phyloP scores from a whole-genome alignment of 2,329 filamentous ascomycete genomes.

The Penicillium sp. region DNA sequence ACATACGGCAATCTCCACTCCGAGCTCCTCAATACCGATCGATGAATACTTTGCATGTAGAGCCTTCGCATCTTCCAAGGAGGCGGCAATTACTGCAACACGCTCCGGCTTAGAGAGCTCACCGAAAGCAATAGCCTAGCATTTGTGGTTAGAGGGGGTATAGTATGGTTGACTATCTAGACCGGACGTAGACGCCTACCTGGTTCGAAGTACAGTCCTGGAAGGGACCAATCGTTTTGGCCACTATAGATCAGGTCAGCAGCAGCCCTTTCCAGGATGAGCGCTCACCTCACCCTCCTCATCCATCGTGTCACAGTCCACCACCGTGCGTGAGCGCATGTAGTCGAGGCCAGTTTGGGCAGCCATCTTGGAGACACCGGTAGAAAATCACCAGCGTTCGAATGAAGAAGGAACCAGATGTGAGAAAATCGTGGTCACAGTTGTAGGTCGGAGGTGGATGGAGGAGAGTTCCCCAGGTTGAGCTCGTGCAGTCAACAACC shows the following conservation, averaged over 20 bases:
- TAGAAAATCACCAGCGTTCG: no score
- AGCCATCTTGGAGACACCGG: no score
- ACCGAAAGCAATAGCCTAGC: slow-evolving; percentile 49
- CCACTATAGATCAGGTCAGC: slow-evolving; percentile 35
- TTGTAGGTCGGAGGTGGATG: no score
- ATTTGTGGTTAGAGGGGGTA: no score
- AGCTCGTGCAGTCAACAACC: no score
- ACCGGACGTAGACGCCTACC: slow-evolving; percentile 29
- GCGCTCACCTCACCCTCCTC: slow-evolving; percentile 37
- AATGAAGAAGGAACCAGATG: not conserved
- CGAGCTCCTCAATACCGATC: slow-evolving; percentile 48
- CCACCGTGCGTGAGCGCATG: slow-evolving; percentile 44
- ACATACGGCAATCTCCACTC: slow-evolving; percentile 55
- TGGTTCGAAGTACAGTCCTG: slow-evolving; percentile 57
- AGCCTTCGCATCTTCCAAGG: slow-evolving; percentile 27
- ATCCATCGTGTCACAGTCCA: slow-evolving; percentile 55
- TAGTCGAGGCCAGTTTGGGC: slow-evolving; percentile 38
- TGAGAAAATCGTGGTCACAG: not conserved
- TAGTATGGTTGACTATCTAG: not conserved
- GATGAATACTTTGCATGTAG: slow-evolving; percentile 41
- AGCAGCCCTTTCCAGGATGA: no score
- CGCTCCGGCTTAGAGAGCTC: slow-evolving; percentile 48
- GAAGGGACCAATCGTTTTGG: slow-evolving; percentile 49
- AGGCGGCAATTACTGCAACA: slow-evolving; percentile 20
- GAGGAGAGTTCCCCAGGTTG: no score